Conservation (phyloP, 345 rosid species). For the Clausena lansium region DNA sequence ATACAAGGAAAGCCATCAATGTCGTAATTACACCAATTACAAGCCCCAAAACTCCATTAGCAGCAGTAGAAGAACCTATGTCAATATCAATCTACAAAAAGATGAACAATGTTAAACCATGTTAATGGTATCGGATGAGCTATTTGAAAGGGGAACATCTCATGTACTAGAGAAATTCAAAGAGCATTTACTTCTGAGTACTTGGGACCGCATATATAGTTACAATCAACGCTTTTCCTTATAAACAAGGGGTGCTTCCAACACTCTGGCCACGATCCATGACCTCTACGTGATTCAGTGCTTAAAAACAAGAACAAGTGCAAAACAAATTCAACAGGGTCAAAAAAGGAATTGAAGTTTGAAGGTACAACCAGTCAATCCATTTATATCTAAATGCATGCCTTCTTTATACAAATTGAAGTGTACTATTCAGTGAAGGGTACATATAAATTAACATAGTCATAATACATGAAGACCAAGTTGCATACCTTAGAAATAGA, state of each 20-base stretch:
- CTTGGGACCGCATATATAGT: slow-evolving; percentile 77
- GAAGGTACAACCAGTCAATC: too few species aligned
- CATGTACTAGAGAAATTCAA: slow-evolving; percentile 1
- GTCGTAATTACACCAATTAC: slow-evolving; percentile 91
- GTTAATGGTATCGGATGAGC: not conserved
- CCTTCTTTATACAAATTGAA: not conserved
- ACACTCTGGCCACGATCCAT: too few species aligned
- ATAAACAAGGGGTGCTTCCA: slow-evolving; percentile 98
- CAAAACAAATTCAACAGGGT: too few species aligned
- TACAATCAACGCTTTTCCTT: slow-evolving; percentile 99
- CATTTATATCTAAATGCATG: not conserved
- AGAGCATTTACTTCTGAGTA: slow-evolving; percentile 66
- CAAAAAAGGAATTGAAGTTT: too few species aligned
- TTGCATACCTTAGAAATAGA: slow-evolving; percentile 79
- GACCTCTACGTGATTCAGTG: too few species aligned
- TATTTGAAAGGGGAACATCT: not conserved
- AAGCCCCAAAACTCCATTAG: slow-evolving; percentile 96
- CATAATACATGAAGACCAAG: not conserved
- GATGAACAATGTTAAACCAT: slow-evolving; percentile 12
- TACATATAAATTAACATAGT: not conserved
- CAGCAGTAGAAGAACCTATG: slow-evolving; percentile 97
- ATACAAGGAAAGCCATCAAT: slow-evolving; percentile 98
- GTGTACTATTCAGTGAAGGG: not conserved
- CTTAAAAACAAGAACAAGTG: too few species aligned
- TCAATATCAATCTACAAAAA: too few species aligned